Base-by-base conservation (phyloP, 2,329 filamentous ascomycete species). In the Trichophaea hybrida region DNA sequence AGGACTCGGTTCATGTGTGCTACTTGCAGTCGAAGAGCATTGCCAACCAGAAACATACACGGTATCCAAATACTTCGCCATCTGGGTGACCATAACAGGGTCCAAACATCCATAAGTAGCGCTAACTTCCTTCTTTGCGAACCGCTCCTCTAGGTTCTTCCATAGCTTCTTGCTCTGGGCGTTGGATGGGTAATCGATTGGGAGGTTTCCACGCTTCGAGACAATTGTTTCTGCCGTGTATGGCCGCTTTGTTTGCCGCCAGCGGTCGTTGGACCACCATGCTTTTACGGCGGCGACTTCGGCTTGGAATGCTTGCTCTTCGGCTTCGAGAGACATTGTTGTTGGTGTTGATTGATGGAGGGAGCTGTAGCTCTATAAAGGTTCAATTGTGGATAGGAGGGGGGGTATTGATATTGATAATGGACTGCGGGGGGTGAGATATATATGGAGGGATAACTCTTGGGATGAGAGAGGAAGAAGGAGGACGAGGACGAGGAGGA, bases 41-140 rank as follows among this genome's bases (percentile, higher is more conserved):
- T 98, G 93, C 93, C 93, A 98, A 65, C 93, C 93, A 58, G 93
- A 97, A 64, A 98, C 93, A 73, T 98, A 98, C 72, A 98, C 88
- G 37, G 93, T 98, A 72, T 98, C 93, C 64, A 98, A 80, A 74
- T 94, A 97, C 75, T 97, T 95, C 69, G 91, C 91, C 93, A 98
- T 98, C 74, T 98, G 93, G 33, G 93, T 97, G 72, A 98, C 81
- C 87, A 96, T 96, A 59, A 94, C 95, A 8, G 93, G 93, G 72
- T 98, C 93, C 66, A 98, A 79, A 75, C 93, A 97, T 70, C 93
- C 93, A 72, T 96, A 98, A 60, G 93, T 98, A 76, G 59, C 54
- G 74, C 88, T 94, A 52, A 87, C 87, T 70, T 93, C 86, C 69
- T 82, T 82, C 70, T 80, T 86, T 87, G 86, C 77, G 78, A 93